A percentile compares a stretch with the other conserved stretches of the same genome.
Conservation (phyloP, 2,329 filamentous ascomycete genomes). For the Blastomyces gilchristii region DNA sequence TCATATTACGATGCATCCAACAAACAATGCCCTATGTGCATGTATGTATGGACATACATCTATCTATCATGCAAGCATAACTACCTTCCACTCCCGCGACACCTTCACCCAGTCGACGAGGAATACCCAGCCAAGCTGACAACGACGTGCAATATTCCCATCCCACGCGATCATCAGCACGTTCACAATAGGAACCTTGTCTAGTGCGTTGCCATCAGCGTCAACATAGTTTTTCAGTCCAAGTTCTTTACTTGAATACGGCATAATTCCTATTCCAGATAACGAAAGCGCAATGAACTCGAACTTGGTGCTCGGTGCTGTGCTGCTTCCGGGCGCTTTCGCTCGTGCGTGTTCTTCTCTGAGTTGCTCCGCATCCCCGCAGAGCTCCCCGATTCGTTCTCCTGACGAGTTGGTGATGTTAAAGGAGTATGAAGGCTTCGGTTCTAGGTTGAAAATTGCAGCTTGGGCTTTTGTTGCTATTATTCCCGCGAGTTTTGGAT, state of each 20-base stretch:
- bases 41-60: too few relatives aligned
- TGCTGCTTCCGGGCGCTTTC: neutral
- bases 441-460: neutral
- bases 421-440: neutral
- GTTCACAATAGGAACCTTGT: conserved; percentile 2
- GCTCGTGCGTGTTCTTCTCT: neutral
- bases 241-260: neutral
- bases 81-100: neutral
- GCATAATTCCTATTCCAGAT: neutral
- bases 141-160: neutral
- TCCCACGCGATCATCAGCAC: neutral
- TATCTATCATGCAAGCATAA: neutral
- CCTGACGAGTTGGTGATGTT: neutral
- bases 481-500: neutral
- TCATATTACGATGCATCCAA: neutral
- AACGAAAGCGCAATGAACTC: conserved; percentile 4
- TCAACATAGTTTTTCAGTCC: neutral
- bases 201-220: neutral
- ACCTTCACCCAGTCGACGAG: conserved; percentile 1
- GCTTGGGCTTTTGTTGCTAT: neutral
- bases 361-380: neutral
- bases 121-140: neutral
- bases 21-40: neutral
- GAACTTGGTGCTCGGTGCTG: neutral
- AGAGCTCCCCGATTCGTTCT: neutral